Base-by-base conservation (phyloP, 2,329 filamentous ascomycete species). In the Epichloe sylvatica region DNA sequence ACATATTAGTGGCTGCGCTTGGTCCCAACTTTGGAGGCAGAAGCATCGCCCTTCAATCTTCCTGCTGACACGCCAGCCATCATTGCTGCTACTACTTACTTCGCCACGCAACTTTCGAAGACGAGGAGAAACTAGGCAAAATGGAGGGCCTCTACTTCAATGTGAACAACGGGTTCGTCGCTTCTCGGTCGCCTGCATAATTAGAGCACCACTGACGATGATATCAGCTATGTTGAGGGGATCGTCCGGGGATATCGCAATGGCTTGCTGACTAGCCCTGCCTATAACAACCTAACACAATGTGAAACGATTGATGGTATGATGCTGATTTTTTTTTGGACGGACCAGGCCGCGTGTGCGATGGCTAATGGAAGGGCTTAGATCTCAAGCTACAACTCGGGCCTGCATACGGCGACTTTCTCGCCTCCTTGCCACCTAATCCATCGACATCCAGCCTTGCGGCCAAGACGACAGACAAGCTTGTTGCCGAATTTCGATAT, bases 381-480 rank as follows among this genome's bases (percentile, higher is more conserved):
- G 92, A 98, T 74, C 82, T 98, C 57, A 98, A 97, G 74, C 83
- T 97, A 51, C 92, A 98, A 71, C 88, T 98, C 40, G 89, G 87
- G 50, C 92, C 92, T 55, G 84, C 92, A 47, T 98, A 98, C 62
- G 92, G 94, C 70, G 92, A 98, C 71, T 95, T 95, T 70, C 87
- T 98, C 57, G 83, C 87, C 57, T 81, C 87, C 55, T 83, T 98
- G 47, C 90, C 92, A 51, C 92, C 92, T 34, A 97, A 97, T 69
- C 91, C 92, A 51, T 97, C 92, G 43, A 98, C 92, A 38, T 97
- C 92, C 55, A 83, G 85, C 57, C 86, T 98, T 59, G 92, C 92
- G 53, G 81, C 86, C 60, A 96, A 92, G 74, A 92, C 92, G 49
- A 96, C 92, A 61, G 92, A 98, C 66, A 98, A 98, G 74, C 83